phyloP scores from a whole-genome alignment of 176 grass and related monocot genomes.

The Musa itinerans region DNA sequence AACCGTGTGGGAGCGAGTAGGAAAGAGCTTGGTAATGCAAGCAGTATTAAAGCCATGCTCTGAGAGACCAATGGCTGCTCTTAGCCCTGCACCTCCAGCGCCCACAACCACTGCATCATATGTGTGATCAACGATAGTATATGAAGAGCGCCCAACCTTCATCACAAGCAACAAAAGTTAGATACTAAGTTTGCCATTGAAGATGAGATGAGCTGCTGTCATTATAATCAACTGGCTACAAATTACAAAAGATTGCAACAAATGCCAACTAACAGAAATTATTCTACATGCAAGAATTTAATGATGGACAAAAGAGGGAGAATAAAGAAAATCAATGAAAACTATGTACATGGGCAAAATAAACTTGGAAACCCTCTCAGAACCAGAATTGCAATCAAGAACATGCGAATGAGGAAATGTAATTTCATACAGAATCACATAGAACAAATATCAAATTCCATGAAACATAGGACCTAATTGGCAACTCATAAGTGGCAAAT shows the following conservation, averaged over 20 bases:
- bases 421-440: neutral
- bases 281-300: neutral
- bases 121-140: slow-evolving; percentile 86
- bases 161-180: slow-evolving; percentile 11
- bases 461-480: neutral
- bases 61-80: slow-evolving; percentile 85
- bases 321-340: neutral
- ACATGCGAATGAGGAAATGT: neutral
- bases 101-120: slow-evolving; percentile 96
- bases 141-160: slow-evolving; percentile 39
- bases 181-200: slow-evolving; percentile 3
- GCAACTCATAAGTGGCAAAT: neutral
- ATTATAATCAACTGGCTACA: neutral
- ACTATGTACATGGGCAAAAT: neutral
- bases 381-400: neutral
- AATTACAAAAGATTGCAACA: neutral
- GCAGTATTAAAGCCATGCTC: slow-evolving; percentile 97
- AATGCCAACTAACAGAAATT: neutral
- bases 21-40: slow-evolving; percentile 98
- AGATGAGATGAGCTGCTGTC: neutral
- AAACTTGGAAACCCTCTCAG: neutral
- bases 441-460: neutral
- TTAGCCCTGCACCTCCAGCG: slow-evolving; percentile 80
- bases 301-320: neutral
- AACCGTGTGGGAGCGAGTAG: slow-evolving; percentile 87